Percentiles rank a stretch among this genome's conserved stretches.
Conservation (phyloP, 257 asterid species). For the Petunia secreta region DNA sequence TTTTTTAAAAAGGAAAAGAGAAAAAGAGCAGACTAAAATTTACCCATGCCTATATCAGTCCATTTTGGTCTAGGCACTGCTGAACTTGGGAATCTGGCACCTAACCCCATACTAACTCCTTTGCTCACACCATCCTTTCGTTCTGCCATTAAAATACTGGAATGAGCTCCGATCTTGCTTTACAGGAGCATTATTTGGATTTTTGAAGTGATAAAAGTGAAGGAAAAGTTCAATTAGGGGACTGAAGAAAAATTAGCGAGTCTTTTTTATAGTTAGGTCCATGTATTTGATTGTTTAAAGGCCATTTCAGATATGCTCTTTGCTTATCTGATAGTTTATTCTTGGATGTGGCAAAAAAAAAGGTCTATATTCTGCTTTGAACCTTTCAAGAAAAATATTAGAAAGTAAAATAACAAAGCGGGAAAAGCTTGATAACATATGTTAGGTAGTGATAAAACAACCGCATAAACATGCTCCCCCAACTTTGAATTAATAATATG, state of each 20-base stretch:
- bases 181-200: background rate
- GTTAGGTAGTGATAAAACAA: background rate
- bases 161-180: background rate
- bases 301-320: background rate
- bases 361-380: background rate
- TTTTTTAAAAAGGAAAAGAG: background rate
- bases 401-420: background rate
- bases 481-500: background rate
- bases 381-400: background rate
- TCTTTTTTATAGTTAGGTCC: background rate
- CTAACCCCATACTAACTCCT: background rate
- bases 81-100: background rate
- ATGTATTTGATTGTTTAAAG: background rate
- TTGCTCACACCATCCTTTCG: background rate
- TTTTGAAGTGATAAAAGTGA: background rate
- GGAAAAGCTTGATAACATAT: background rate
- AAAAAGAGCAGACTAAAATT: background rate
- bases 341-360: background rate
- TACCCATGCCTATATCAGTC: background rate
- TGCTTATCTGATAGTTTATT: background rate
- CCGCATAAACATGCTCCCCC: background rate
- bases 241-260: background rate
- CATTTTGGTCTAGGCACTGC: background rate
- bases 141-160: background rate
- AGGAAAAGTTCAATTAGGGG: background rate